Evolutionary conservation across 495 filamentous ascomycete species (phyloP), one percentile per base, ranked within the genome.

Genomic region (Patellaria atrata): DNA sequence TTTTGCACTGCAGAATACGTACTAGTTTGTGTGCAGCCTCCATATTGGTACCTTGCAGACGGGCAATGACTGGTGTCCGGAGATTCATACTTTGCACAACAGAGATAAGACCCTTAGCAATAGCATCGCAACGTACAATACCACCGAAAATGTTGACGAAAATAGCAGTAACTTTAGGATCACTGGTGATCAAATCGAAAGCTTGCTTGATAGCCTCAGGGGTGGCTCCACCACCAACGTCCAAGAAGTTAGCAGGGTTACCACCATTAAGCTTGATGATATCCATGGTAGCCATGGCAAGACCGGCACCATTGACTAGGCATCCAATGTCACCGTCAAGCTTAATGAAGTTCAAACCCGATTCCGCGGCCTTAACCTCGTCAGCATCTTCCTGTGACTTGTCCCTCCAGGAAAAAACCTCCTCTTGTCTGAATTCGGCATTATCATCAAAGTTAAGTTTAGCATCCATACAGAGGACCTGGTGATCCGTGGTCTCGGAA

Each of bases 81-180:
- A 97, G 71, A 61, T 86, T 81, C 73, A 97, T 89, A 47, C 73
- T 75, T 62, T 89, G 68, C 40, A 92, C 91, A 32, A 92, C 92
- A 54, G 76, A 73, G 64, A 97, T 91, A 52, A 97, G 66, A 44
- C 89, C 89, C 62, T 89, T 81, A 30, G 89, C 89, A 58, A 97
- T 97, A 54, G 83, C 87, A 60, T 97, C 89, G 53, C 89, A 97
- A 47, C 89, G 73, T 40, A 97, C 89, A 46, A 97, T 97, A 68
- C 89, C 89, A 53, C 89, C 89, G 56, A 97, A 97, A 58, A 97
- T 97, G 67, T 97, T 97, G 60, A 97, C 89, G 47, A 97, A 97
- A 65, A 97, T 85, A 45, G 91, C 86, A 12, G 87, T 92, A 34
- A 97, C 89, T 70, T 97, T 97, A 47, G 83, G 77, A 64, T 97